phyloP scores from a whole-genome alignment of 768 basidiomycete species.

The Leucosporidium creatinivorum region DNA sequence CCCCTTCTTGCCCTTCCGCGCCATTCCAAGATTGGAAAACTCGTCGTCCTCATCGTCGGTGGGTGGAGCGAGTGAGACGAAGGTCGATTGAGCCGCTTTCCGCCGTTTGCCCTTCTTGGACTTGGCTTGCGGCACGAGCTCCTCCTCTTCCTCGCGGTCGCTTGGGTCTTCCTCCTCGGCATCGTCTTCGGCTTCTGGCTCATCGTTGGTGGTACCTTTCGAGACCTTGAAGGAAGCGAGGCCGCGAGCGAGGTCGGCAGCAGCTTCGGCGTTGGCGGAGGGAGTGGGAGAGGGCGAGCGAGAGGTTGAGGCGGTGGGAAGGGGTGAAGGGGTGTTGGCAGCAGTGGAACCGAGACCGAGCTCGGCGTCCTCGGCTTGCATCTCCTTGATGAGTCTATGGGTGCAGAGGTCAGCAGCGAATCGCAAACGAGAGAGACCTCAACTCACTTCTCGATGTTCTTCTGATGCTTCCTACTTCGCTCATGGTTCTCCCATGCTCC shows the following conservation, averaged over 20 bases:
- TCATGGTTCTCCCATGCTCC: conserved; percentile 96
- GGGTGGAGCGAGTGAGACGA: neutral
- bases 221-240: neutral
- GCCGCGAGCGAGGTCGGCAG: conserved; percentile 1
- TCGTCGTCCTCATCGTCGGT: neutral
- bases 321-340: conserved; percentile 7
- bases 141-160: conserved; percentile 2
- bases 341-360: conserved; percentile 48
- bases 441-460: conserved; percentile 63
- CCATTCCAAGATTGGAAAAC: neutral
- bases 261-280: neutral
- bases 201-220: neutral
- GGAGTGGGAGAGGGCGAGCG: conserved; percentile 1
- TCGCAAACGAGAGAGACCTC: neutral
- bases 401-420: neutral
- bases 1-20: conserved; percentile 2
- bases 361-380: conserved; percentile 65
- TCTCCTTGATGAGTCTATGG: conserved; percentile 57
- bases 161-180: neutral
- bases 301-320: conserved; percentile 9
- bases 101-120: conserved; percentile 4
- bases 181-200: neutral
- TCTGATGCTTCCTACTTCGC: conserved; percentile 85
- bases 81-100: neutral
- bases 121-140: neutral